These are phyloP conservation scores for Stachybotrys echinatus DNA, from an alignment of 2,329 filamentous ascomycete species.

Conservation along the genomic window DNA sequence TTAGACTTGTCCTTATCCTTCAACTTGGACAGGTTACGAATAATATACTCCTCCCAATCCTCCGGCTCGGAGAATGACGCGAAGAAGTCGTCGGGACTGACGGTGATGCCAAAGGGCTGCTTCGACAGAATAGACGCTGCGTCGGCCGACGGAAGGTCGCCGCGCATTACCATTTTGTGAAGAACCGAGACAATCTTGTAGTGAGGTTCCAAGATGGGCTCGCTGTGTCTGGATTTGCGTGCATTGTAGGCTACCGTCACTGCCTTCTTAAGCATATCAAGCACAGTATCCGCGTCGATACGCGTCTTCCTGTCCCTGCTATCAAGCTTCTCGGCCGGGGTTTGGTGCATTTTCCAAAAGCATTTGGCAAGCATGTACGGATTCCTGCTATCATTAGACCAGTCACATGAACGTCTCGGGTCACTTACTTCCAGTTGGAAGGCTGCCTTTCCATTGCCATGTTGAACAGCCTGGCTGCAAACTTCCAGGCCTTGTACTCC, in stretches of 20 bases:
- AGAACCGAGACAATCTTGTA: constrained; percentile 83
- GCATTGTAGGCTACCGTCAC: constrained; percentile 44
- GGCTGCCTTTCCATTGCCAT: constrained; percentile 51
- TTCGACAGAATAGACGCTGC: constrained; percentile 49
- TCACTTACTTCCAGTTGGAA: constrained; percentile 50
- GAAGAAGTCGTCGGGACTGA: constrained; percentile 26
- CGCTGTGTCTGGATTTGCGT: constrained; percentile 54
- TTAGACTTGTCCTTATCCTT: constrained; percentile 81
- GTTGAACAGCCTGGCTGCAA: constrained; percentile 49
- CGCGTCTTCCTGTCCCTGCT: constrained; percentile 30
- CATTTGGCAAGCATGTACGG: constrained; percentile 58
- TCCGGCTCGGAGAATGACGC: constrained; percentile 40
- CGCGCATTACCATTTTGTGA: constrained; percentile 68
- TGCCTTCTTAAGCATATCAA: constrained; percentile 46
- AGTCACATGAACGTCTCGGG: neutral
- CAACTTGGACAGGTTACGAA: constrained; percentile 44
- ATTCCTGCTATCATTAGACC: constrained; percentile 31
- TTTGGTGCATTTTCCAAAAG: constrained; percentile 59
- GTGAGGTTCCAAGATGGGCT: constrained; percentile 84
- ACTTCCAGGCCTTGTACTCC: constrained; percentile 58
- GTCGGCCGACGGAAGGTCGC: constrained; percentile 41
- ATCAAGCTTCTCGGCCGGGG: constrained; percentile 36
- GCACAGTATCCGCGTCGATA: constrained; percentile 30
- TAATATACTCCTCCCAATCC: constrained; percentile 53
- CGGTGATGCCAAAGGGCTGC: constrained; percentile 44